These are phyloP conservation scores for Umbilicaria muhlenbergii DNA, from an alignment of 495 filamentous ascomycete species.

Conservation along the genomic window DNA sequence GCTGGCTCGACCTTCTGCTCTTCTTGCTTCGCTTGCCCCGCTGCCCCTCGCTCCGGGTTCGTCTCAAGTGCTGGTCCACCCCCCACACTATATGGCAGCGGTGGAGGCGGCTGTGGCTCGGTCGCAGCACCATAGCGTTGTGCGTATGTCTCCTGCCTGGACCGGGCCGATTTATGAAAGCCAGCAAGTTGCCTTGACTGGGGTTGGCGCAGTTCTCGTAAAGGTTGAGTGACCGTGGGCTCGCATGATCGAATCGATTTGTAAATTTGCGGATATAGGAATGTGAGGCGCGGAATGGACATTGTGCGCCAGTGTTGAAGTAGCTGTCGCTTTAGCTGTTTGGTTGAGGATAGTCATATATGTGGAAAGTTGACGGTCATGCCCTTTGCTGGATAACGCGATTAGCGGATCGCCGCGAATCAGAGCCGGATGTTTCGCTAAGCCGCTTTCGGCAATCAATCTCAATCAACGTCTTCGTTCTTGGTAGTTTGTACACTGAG, in stretches of 20 bases:
- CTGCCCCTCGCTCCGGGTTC: slow-evolving; percentile 1
- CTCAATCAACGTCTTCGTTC: no score
- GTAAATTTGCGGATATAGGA: slow-evolving; percentile 60
- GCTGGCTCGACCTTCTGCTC: slow-evolving; percentile 6
- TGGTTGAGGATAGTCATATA: no score
- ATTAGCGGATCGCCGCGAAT: no score
- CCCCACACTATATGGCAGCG: slow-evolving; percentile 4
- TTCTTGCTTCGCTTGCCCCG: slow-evolving; percentile 11
- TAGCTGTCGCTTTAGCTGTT: no score
- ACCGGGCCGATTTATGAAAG: slow-evolving; percentile 27
- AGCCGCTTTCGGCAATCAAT: no score
- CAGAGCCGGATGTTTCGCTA: no score
- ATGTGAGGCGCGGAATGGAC: slow-evolving; percentile 52
- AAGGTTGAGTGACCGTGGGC: slow-evolving; percentile 17
- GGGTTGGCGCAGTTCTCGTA: slow-evolving; percentile 10
- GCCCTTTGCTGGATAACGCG: no score
- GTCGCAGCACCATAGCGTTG: slow-evolving; percentile 36
- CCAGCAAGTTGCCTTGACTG: slow-evolving; percentile 12
- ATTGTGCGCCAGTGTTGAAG: slow-evolving; percentile 22
- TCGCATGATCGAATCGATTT: slow-evolving; percentile 25
- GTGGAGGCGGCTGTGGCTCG: slow-evolving; percentile 28
- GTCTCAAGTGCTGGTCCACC: no score
- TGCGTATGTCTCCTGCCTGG: slow-evolving; percentile 27
- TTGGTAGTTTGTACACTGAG: no score
- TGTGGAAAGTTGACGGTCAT: no score